phyloP scores from a whole-genome alignment of 768 basidiomycete species.

The Podaxis pistillaris region DNA sequence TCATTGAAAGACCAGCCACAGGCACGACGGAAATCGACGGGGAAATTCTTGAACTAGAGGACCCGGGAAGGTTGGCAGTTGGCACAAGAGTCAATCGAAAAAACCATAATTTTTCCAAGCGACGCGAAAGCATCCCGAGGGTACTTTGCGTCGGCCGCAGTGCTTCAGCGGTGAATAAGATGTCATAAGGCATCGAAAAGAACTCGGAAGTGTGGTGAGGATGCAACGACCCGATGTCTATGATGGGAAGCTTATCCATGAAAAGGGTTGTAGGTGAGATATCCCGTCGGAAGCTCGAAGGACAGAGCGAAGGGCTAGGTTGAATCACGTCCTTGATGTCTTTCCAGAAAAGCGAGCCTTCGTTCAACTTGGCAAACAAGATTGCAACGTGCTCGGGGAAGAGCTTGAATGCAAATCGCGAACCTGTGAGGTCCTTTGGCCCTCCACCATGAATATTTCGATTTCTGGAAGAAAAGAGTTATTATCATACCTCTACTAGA shows the following conservation, averaged over 20 bases:
- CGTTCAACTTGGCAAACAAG: background rate
- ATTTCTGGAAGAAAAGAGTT: too few species aligned
- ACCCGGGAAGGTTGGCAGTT: background rate
- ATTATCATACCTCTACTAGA: background rate
- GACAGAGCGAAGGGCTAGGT: background rate
- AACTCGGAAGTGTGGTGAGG: background rate
- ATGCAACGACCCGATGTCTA: background rate
- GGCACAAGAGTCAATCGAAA: background rate
- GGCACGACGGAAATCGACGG: background rate
- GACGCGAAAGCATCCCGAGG: background rate
- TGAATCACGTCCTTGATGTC: background rate
- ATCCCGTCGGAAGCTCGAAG: background rate
- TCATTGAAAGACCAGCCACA: background rate
- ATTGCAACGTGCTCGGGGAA: background rate
- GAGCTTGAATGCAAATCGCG: slow-evolving; percentile 1
- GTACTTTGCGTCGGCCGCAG: background rate
- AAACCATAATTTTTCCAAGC: background rate
- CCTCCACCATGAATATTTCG: background rate
- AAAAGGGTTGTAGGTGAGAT: background rate
- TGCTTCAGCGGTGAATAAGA: background rate
- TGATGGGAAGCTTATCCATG: background rate
- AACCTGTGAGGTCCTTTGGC: background rate
- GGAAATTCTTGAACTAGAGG: background rate
- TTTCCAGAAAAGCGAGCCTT: background rate
- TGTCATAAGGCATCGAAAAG: background rate